Conservation (phyloP, 129 eudicot genomes). For the Saussurea involucrata region DNA sequence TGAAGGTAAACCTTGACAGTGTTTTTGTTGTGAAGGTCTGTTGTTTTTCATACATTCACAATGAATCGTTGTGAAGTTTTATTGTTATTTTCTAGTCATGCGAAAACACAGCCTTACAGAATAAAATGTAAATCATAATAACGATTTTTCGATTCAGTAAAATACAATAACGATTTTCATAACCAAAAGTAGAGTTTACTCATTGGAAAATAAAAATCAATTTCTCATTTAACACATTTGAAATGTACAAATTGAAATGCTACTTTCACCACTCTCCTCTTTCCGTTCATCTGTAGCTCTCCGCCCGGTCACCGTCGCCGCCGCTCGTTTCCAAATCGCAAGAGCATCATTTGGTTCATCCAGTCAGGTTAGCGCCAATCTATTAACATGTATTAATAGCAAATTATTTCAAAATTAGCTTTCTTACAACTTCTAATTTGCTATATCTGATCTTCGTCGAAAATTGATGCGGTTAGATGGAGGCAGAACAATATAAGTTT, state of each 20-base stretch:
- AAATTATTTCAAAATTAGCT: not conserved
- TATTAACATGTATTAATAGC: not conserved
- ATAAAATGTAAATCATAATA: too few relatives aligned
- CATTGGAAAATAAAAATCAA: not conserved
- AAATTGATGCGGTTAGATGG: slow-evolving; percentile 47
- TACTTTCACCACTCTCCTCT: slow-evolving; percentile 19
- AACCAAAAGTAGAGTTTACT: too few relatives aligned
- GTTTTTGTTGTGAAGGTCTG: too few relatives aligned
- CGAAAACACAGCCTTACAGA: too few relatives aligned
- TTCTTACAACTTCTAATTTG: not conserved
- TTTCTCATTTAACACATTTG: not conserved
- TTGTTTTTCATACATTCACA: too few relatives aligned
- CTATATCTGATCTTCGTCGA: not conserved
- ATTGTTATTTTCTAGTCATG: too few relatives aligned
- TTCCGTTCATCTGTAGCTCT: slow-evolving; percentile 19
- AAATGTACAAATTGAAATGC: slow-evolving; percentile 5
- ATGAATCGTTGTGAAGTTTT: too few relatives aligned
- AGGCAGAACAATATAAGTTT: slow-evolving; percentile 41
- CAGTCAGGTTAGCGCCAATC: slow-evolving; percentile 13
- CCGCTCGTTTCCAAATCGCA: slow-evolving; percentile 13
- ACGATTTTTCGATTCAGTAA: too few relatives aligned
- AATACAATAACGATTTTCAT: too few relatives aligned
- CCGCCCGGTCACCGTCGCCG: slow-evolving; percentile 24
- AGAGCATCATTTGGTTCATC: slow-evolving; percentile 33
- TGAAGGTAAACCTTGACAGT: too few relatives aligned